Percentiles rank a stretch among this genome's conserved stretches.
Evolutionary conservation across 306 rosid species (phyloP).

Genomic region (Citrullus colocynthis): DNA sequence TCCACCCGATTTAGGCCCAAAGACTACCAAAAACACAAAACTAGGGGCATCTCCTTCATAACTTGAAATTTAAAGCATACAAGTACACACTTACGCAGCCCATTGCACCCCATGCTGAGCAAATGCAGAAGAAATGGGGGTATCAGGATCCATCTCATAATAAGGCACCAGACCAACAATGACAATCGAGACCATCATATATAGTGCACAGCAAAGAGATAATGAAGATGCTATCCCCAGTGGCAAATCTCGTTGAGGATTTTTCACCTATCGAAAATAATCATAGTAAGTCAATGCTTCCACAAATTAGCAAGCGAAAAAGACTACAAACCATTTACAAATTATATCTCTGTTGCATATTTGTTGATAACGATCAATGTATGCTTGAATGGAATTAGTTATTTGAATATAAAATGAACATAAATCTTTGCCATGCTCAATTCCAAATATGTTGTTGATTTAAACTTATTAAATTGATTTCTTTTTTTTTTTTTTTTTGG

Average conservation of each 20-base stretch:
- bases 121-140: slow-evolving; percentile 88
- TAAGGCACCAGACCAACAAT: slow-evolving; percentile 91
- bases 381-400: neutral
- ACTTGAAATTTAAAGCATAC: slow-evolving; percentile 8
- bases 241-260: slow-evolving; percentile 90
- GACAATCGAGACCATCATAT: slow-evolving; percentile 75
- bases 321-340: neutral
- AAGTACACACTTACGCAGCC: slow-evolving; percentile 66
- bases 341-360: neutral
- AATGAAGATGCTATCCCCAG: slow-evolving; percentile 62
- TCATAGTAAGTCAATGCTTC: neutral
- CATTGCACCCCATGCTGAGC: slow-evolving; percentile 69
- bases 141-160: slow-evolving; percentile 76
- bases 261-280: slow-evolving; percentile 52
- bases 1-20: neutral
- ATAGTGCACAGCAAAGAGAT: slow-evolving; percentile 73
- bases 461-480: neutral
- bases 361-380: neutral
- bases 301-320: neutral
- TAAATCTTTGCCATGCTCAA: neutral
- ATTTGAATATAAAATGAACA: neutral
- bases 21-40: neutral
- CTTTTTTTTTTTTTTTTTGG: neutral
- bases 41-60: neutral
- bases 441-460: neutral